Evolutionary conservation across 371 early-diverging fungal species (phyloP), one percentile per base, ranked within the genome.

Genomic region (Saksenaea vasiformis): DNA sequence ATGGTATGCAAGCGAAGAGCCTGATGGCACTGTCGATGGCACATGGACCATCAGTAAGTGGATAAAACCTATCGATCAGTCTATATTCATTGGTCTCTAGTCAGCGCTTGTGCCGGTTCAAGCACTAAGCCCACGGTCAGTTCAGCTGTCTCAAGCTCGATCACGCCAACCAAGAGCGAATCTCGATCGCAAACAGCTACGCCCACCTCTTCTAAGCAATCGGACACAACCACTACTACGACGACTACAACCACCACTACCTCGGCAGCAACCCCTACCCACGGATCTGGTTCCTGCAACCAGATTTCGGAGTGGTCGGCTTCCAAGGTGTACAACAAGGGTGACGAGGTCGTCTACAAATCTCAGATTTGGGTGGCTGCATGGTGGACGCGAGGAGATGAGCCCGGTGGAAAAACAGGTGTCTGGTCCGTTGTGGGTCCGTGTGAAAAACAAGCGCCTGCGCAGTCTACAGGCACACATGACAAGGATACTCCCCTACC

Each of bases 381-480:
- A 47, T 84, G 84, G 84, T 83, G 84, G 84, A 74, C 83, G n/a
- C 67, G 71, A 51, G 68, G 62, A 35, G 84, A 85, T 62, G 27
- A 41, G 22, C 81, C 80, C 47, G 72, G 71, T 36, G 66, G 74
- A n/a, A n/a, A 43, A 5, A 34, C 62, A 5, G 71, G 68, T 36
- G 78, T 74, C 14, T 80, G 81, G 81, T 43, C 43, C 0, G 37
- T 60, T 34, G 28, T 61, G 9, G 68, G 67, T 17, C 1, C 68
- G n/a, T 81, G 78, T 56, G 47, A 39, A 51, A 28, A 26, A 5
- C 11, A 43, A 43, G 8, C 36, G 8, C 47, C 47, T 22, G 47
- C 9, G 22, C 22, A 5, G 9, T 3, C 5, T 10, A 22, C 51
- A 22, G 51, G 4, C 1, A 9, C 51, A 10, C 51, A 47, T 47